These are phyloP conservation scores for Solanum appendiculatum DNA, from an alignment of 257 asterid genomes.

Conservation along the genomic window DNA sequence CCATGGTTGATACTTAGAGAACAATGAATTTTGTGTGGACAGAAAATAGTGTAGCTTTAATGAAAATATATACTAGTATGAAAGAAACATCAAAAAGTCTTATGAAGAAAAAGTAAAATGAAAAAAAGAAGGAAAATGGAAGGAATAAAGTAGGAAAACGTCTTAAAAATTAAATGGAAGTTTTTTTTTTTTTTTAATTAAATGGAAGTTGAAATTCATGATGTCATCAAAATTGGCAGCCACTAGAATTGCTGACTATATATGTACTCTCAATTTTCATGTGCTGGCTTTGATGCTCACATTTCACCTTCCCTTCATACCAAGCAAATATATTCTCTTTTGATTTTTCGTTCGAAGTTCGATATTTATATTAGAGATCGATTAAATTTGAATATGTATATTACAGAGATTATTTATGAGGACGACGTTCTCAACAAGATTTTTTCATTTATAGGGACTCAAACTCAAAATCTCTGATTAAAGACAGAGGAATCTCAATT, in stretches of 20 bases:
- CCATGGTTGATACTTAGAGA: neutral
- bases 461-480: neutral
- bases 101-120: neutral
- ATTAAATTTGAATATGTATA: neutral
- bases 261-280: neutral
- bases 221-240: neutral
- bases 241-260: neutral
- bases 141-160: neutral
- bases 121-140: too few species aligned
- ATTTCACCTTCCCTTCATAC: neutral
- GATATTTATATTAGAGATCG: too few species aligned
- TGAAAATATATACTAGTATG: neutral
- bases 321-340: neutral
- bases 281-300: neutral
- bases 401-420: accelerated
- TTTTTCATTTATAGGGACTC: accelerated
- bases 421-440: accelerated
- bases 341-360: accelerated
- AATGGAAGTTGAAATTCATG: neutral
- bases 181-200: too few species aligned
- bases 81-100: neutral
- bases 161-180: neutral
- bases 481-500: too few species aligned
- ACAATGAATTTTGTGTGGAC: neutral
- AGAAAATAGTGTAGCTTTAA: neutral